These are phyloP conservation scores for Iris pallida DNA, from an alignment of 116 monocot genomes.

Conservation along the genomic window DNA sequence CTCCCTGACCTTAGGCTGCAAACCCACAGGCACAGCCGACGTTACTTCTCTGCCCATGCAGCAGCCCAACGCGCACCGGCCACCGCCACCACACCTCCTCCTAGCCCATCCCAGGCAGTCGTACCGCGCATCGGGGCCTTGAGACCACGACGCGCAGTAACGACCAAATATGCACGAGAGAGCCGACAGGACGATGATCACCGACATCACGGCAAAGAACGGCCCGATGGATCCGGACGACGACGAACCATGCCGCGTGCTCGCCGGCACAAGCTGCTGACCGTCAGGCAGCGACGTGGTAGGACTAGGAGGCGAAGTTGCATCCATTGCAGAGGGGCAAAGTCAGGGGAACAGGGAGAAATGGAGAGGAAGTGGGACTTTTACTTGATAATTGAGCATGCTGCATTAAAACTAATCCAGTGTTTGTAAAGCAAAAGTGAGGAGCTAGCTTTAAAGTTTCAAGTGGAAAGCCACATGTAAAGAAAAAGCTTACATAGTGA, in stretches of 20 bases:
- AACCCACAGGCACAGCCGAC: neutral
- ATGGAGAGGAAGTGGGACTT: neutral
- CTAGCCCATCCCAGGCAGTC: conserved; percentile 13
- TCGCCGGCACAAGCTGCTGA: neutral
- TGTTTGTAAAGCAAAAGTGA: neutral
- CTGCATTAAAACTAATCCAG: neutral
- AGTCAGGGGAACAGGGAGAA: neutral
- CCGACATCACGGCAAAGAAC: conserved; percentile 13
- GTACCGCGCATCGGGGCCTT: conserved; percentile 10
- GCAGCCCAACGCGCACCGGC: neutral
- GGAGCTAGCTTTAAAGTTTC: conserved; percentile 1
- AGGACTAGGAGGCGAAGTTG: neutral
- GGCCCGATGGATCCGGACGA: conserved; percentile 6
- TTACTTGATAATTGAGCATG: conserved; percentile 1
- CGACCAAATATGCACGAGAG: conserved; percentile 17
- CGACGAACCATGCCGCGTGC: neutral
- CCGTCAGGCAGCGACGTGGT: neutral
- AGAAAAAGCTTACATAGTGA: neutral
- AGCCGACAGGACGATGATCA: conserved; percentile 6
- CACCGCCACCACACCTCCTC: neutral
- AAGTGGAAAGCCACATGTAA: conserved; percentile 9
- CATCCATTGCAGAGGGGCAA: conserved; percentile 2
- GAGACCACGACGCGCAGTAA: conserved; percentile 1
- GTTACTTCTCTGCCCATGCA: neutral
- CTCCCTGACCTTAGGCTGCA: conserved; percentile 1